Evolutionary conservation across 441 rosid genomes (phyloP), one percentile per base, ranked within the genome.

Genomic region (Jatropha podagrica): DNA sequence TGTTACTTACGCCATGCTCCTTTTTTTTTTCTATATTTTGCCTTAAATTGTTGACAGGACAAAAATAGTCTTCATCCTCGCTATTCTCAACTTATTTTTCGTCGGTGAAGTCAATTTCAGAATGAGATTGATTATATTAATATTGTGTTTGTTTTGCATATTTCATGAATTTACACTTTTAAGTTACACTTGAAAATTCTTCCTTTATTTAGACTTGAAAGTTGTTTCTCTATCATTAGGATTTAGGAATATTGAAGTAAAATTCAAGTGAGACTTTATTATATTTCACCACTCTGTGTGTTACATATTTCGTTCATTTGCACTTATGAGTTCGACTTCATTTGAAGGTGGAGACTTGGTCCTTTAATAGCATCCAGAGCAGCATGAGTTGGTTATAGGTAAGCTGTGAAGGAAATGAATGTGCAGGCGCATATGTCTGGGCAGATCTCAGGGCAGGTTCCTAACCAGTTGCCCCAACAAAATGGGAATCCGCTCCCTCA

Each of bases 351-450:
- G 38, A 42, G 27, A 8, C 68, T 74, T 49, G 46, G 41, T 17
- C 17, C 62, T 20, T 78, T n/a, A 49, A 59, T 58, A 65, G 69
- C 40, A 32, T 46, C 15, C 70, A 32, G 13, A 72, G 44, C 77
- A 68, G 73, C 77, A 77, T 76, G 79, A 62, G n/a, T 68, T 14
- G 41, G 59, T 67, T 61, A 26, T 76, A 60, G 67, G 51, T 72
- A 32, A 56, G 54, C 14, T 23, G 26, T 17, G 18, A 54, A 56
- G 44, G 61, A 74, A 75, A 91, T 92, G 98, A 91, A 91, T 88
- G 90, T 90, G 82, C 98, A 86, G 81, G 81, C 98, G 7, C 97
- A 92, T 82, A 77, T 91, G 87, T 86, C 99, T 4, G 96, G 94
- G 74, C 95, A 88, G 79, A 82, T 89, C 42, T 79, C 94, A 0